These are phyloP conservation scores for Diaporthe sp. DNA, from an alignment of 2,329 filamentous ascomycete genomes.

Conservation along the genomic window DNA sequence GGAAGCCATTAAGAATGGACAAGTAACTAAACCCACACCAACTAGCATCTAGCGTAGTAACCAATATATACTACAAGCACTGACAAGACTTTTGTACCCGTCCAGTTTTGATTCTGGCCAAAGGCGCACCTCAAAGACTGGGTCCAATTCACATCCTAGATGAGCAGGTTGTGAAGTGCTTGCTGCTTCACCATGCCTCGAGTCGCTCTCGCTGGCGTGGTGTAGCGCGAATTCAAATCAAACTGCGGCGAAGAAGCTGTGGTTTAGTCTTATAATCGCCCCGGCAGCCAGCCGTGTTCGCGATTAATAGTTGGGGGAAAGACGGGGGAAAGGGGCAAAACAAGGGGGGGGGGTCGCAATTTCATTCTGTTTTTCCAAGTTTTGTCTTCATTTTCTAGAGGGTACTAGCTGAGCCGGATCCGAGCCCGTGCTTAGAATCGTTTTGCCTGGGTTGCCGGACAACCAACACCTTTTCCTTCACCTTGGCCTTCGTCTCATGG, in stretches of 20 bases:
- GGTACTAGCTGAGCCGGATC: background rate
- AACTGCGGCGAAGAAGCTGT: background rate
- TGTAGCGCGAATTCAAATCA: background rate
- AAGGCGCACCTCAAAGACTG: background rate
- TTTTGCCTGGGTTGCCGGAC: background rate
- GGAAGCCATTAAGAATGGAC: no score
- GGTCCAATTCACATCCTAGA: background rate
- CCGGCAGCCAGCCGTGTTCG: background rate
- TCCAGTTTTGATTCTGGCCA: background rate
- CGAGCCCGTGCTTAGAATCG: background rate
- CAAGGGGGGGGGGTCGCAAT: no score
- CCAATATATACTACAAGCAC: no score
- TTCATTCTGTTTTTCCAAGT: background rate
- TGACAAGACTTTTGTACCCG: background rate
- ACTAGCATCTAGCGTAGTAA: no score
- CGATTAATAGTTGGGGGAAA: no score
- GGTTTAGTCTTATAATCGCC: background rate
- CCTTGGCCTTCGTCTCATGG: background rate
- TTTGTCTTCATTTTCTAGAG: conserved; percentile 1
- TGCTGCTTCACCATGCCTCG: background rate
- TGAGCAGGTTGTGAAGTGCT: background rate
- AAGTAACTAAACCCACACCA: no score
- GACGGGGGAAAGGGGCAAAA: no score
- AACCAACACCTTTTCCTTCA: background rate
- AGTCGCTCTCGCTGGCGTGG: no score